Base-by-base conservation (phyloP, 2,329 filamentous ascomycete species). In the Fusarium sp. region DNA sequence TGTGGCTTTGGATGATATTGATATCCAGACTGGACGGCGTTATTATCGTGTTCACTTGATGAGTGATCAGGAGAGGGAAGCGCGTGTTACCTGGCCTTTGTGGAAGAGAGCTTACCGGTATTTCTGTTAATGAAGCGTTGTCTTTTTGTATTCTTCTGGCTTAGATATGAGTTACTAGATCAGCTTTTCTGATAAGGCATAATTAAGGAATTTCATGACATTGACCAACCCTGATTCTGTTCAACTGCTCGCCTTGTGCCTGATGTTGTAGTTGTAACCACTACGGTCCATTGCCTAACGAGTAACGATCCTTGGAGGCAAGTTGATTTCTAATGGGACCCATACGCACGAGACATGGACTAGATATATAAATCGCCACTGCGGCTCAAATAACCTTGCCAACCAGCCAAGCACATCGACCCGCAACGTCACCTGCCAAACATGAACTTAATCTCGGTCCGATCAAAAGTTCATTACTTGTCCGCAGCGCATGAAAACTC, bases 21-120 rank as follows among this genome's bases (percentile, higher is more conserved):
- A 98, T 81, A 83, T 98, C 70, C 89, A 92, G 67, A 97, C 94
- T 1, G 95, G 95, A 4, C 89, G 94, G 41, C 86, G 95, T 37
- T 94, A 97, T 78, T 87, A 97, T 65, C 94, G 97, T 78, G 83
- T 97, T 45, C 89, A 91, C 25, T 88, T 92, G 66, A 83, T 98
- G 60, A 86, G 96, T 56, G 91, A 91, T 44, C 92, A 97, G 80
- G 95, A 98, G 84, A 83, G 86, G 44, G 92, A 92, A 52, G 94
- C 97, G 83, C 85, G 86, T 78, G 88, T 86, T 27, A 79, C 81
- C 9, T 95, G 93, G 93, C 93, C 93, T 0, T 81, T 77, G 63
- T 95, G 93, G 93, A 96, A 95, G 84, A 91, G 86, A 77, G 70
- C 87, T 19, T 95, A 94, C 78, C 92, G 92, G 77, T 87, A 90